Percentiles rank a stretch among this genome's conserved stretches.
phyloP scores from a whole-genome alignment of 2,329 filamentous ascomycete species.

The Leptoxyphium fumago region DNA sequence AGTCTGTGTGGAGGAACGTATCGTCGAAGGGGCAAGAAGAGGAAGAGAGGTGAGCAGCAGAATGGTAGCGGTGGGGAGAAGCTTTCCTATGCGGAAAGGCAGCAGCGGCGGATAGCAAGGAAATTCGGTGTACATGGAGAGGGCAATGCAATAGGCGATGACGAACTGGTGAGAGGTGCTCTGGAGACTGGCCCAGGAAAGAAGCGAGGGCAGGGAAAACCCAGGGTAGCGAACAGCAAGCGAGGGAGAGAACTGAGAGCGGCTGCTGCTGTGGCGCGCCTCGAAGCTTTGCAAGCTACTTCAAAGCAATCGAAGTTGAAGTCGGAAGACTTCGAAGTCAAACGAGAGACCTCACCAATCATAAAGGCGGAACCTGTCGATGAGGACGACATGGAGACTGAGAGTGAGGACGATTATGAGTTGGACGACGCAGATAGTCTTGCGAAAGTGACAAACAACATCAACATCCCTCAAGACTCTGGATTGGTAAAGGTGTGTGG shows the following conservation, averaged over 20 bases:
- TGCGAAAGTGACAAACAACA: slow-evolving; percentile 46
- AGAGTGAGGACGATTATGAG: slow-evolving; percentile 4
- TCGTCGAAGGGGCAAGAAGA: slow-evolving; percentile 37
- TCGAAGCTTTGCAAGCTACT: slow-evolving; percentile 36
- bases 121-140: slow-evolving; percentile 77
- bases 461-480: slow-evolving; percentile 49
- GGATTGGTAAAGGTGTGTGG: slow-evolving; percentile 62
- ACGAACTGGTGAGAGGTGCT: slow-evolving; percentile 48
- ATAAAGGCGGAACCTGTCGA: slow-evolving; percentile 14
- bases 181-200: slow-evolving; percentile 44
- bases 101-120: slow-evolving; percentile 56
- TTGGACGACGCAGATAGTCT: slow-evolving; percentile 34
- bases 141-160: slow-evolving; percentile 54
- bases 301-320: slow-evolving; percentile 14
- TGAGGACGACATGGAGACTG: slow-evolving; percentile 35
- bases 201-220: slow-evolving; percentile 46
- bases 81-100: slow-evolving; percentile 54
- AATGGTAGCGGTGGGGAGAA: slow-evolving; percentile 27
- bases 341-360: not conserved
- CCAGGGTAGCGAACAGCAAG: slow-evolving; percentile 59
- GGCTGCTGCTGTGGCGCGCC: slow-evolving; percentile 60
- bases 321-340: not conserved
- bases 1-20: slow-evolving; percentile 75
- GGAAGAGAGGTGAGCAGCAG: slow-evolving; percentile 40
- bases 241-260: slow-evolving; percentile 62